Evolutionary conservation across 129 eudicot species (phyloP), one percentile per base, ranked within the genome.

Genomic region (Artemisia argyi): DNA sequence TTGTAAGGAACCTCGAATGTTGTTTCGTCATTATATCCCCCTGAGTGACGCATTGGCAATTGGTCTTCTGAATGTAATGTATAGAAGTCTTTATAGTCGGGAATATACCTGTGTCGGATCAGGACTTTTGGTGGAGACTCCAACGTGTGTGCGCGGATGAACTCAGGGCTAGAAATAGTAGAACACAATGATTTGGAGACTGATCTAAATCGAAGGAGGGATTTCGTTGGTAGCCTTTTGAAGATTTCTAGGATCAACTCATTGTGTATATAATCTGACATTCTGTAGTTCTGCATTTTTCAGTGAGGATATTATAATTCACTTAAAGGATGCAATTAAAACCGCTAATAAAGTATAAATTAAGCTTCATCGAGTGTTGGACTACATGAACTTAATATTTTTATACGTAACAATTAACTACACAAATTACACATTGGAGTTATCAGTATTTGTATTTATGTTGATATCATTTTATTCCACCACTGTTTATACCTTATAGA

Each of bases 101-200:
- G 12, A 9, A 0, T 3, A 20, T 19, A 9, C 48, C 1, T 20
- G 16, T 61, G 73, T 16, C 44, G 17, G 49, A 15, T 11, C 11
- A 26, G 20, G 57, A 16, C 9, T 35, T 68, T 68, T 49, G 52
- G 58, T 13, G 61, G 63, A 52, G 70, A 73, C 63, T 15, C 53
- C 4, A 49, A 56, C 15, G 69, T 58, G 68, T 75, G 77, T 1
- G 7, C 53, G 10, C 58, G 48, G 50, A 66, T 75, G 77, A 80
- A 80, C 64, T 15, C 13, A 18, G 72, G 80, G 77, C 62, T 62
- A 15, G 67, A 32, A 30, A 80, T 70, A 8, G 49, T 15, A 32
- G 26, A 26, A 26, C 62, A 17, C 68, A 72, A 71, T n/a, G 87
- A 79, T 79, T 79, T 83, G 11, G 76, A 83, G 24, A 83, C 79